phyloP scores from a whole-genome alignment of 2,329 filamentous ascomycete species.

The Aspergillus fructus region DNA sequence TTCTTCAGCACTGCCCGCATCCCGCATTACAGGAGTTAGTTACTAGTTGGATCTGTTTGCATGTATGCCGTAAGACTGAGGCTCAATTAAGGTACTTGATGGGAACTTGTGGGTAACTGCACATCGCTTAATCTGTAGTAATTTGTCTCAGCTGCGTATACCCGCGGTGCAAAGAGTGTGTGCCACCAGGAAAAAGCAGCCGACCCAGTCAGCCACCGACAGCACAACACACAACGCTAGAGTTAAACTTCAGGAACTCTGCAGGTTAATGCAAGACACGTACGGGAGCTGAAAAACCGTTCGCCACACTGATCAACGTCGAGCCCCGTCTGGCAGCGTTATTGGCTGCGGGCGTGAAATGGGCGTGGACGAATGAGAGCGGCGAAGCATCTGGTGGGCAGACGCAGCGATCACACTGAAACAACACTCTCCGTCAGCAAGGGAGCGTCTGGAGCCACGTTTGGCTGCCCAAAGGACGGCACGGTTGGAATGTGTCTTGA shows the following conservation, averaged over 20 bases:
- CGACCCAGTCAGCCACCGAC: not conserved
- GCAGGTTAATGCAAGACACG: constrained; percentile 10
- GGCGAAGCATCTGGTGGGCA: not conserved
- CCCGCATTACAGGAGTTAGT: not conserved
- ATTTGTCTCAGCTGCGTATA: no score
- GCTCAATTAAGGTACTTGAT: constrained; percentile 13
- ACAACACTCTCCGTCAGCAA: constrained; percentile 1
- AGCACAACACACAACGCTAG: not conserved
- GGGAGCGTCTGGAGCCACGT: constrained; percentile 13
- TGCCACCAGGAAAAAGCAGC: not conserved
- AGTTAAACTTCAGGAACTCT: constrained; percentile 3
- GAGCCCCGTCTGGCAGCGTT: not conserved
- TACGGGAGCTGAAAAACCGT: constrained; percentile 1
- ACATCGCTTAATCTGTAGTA: not conserved
- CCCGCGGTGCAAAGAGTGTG: no score
- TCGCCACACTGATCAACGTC: not conserved
- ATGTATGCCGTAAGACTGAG: not conserved
- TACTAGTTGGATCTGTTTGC: not conserved
- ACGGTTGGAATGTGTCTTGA: constrained; percentile 2
- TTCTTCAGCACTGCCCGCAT: not conserved
- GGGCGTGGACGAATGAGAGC: constrained; percentile 8
- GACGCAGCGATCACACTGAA: not conserved
- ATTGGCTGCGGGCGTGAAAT: constrained; percentile 3
- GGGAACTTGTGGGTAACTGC: not conserved
- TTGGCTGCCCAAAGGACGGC: not conserved